A percentile compares a stretch with the other conserved stretches of the same genome.
Conservation (phyloP, 768 basidiomycete genomes). For the Boletus reticulatus region DNA sequence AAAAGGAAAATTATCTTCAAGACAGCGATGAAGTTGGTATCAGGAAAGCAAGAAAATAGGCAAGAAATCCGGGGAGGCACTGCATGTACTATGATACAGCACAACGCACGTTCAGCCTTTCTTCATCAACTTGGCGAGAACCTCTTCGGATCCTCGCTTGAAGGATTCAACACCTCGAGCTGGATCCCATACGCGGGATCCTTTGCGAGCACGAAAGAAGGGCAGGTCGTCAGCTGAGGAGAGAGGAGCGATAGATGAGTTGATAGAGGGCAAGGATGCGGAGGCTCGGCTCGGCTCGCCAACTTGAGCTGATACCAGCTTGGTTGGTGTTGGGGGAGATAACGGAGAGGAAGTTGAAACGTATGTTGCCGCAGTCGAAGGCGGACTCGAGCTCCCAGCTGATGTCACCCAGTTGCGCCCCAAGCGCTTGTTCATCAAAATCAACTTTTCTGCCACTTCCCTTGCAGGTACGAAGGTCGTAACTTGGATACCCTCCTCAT, state of each 20-base stretch:
- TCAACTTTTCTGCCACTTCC: constrained; percentile 23
- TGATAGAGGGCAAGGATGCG: constrained; percentile 38
- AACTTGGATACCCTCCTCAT: constrained; percentile 61
- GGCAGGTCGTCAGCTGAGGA: constrained; percentile 46
- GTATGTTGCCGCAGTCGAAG: not conserved
- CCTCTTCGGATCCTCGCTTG: constrained; percentile 85
- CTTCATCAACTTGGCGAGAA: constrained; percentile 77
- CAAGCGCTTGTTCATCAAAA: constrained; percentile 18
- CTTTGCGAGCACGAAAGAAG: constrained; percentile 37
- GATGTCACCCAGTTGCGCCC: constrained; percentile 21
- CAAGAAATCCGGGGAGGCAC: not conserved
- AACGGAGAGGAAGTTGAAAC: not conserved
- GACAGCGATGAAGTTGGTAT: constrained; percentile 1
- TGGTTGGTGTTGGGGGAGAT: constrained; percentile 4
- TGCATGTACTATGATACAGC: not conserved
- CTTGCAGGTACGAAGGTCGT: constrained; percentile 19
- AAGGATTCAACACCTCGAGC: constrained; percentile 82
- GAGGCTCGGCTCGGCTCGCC: constrained; percentile 3
- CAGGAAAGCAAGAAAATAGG: not conserved
- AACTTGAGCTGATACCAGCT: constrained; percentile 8
- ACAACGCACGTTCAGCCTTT: constrained; percentile 52
- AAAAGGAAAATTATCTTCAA: not conserved
- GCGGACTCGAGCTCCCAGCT: not conserved
- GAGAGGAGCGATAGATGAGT: constrained; percentile 52
- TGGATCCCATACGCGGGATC: constrained; percentile 80